Evolutionary conservation across 2,329 filamentous ascomycete species (phyloP).

Genomic region (Fusarium stilboides): DNA sequence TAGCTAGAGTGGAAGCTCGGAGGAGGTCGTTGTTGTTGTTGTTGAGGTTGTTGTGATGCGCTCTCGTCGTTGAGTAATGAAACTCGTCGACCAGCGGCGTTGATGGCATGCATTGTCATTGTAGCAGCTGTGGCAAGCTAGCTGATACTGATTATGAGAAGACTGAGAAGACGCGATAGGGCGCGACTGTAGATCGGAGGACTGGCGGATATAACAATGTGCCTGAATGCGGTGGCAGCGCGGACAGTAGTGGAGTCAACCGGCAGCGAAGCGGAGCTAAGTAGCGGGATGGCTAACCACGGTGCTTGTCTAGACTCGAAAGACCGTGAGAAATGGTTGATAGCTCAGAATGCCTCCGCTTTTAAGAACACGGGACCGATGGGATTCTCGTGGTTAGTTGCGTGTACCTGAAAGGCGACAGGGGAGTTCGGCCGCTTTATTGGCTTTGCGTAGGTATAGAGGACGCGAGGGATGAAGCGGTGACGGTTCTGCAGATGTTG

Average conservation of each 20-base stretch:
- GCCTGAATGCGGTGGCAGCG: conserved; percentile 30
- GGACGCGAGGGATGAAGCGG: conserved; percentile 27
- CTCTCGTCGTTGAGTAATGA: conserved; percentile 70
- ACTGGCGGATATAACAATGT: conserved; percentile 10
- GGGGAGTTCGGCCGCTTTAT: conserved; percentile 17
- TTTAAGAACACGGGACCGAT: conserved; percentile 39
- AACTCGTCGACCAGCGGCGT: conserved; percentile 71
- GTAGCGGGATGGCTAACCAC: conserved; percentile 38
- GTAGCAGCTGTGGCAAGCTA: conserved; percentile 7
- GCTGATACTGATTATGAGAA: not conserved
- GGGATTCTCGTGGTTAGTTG: conserved; percentile 38
- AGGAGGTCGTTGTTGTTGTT: conserved; percentile 41
- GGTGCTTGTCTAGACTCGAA: conserved; percentile 34
- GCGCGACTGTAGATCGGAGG: conserved; percentile 11
- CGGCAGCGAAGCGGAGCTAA: conserved; percentile 22
- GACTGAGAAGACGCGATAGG: not conserved
- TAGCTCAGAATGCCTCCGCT: conserved; percentile 38
- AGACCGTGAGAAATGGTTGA: conserved; percentile 17
- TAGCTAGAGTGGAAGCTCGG: conserved; percentile 57
- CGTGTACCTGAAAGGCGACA: conserved; percentile 33
- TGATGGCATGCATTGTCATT: conserved; percentile 66
- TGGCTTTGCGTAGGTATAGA: conserved; percentile 15
- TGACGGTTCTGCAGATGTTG: conserved; percentile 28
- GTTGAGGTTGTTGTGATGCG: conserved; percentile 17
- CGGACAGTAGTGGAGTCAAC: conserved; percentile 28